A percentile compares a stretch with the other conserved stretches of the same genome.
phyloP scores from a whole-genome alignment of 2,329 filamentous ascomycete species.

The Penicillium sclerotiorum region DNA sequence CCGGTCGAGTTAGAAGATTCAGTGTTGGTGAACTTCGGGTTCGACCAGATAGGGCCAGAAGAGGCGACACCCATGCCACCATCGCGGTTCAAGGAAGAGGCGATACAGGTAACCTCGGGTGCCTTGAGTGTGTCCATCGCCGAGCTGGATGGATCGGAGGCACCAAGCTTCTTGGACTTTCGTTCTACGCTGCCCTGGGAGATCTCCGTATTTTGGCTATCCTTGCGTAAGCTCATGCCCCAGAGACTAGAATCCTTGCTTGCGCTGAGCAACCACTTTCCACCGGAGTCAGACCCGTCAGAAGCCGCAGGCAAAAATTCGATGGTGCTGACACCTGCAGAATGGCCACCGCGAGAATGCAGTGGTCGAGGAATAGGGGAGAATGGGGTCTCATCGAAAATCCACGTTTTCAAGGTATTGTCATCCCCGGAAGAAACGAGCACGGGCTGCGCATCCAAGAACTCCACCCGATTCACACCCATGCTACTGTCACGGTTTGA shows the following conservation, averaged over 20 bases:
- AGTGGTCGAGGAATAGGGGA: slow-evolving; percentile 82
- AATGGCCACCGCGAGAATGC: slow-evolving; percentile 85
- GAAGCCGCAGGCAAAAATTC: slow-evolving; percentile 85
- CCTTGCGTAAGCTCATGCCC: slow-evolving; percentile 93
- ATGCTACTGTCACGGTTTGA: slow-evolving; percentile 60
- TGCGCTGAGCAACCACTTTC: slow-evolving; percentile 92
- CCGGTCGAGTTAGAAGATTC: slow-evolving; percentile 80
- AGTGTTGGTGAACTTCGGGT: slow-evolving; percentile 65
- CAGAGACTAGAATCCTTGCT: slow-evolving; percentile 89
- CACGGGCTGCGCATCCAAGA: slow-evolving; percentile 84
- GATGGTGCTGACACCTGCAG: slow-evolving; percentile 78
- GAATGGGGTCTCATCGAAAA: slow-evolving; percentile 91
- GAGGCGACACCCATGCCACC: slow-evolving; percentile 86
- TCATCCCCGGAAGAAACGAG: slow-evolving; percentile 88
- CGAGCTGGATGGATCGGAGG: slow-evolving; percentile 16
- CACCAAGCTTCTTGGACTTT: slow-evolving; percentile 74
- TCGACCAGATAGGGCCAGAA: slow-evolving; percentile 82
- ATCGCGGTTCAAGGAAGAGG: slow-evolving; percentile 89
- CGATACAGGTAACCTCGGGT: slow-evolving; percentile 87
- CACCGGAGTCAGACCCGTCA: slow-evolving; percentile 82
- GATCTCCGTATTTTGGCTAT: slow-evolving; percentile 90
- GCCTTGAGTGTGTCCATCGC: slow-evolving; percentile 66
- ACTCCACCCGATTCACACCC: slow-evolving; percentile 85
- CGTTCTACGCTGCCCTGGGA: slow-evolving; percentile 88
- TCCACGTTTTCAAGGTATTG: slow-evolving; percentile 94